phyloP scores from a whole-genome alignment of 1,284 basidiomycete species.

The Puccinia brachypodii region DNA sequence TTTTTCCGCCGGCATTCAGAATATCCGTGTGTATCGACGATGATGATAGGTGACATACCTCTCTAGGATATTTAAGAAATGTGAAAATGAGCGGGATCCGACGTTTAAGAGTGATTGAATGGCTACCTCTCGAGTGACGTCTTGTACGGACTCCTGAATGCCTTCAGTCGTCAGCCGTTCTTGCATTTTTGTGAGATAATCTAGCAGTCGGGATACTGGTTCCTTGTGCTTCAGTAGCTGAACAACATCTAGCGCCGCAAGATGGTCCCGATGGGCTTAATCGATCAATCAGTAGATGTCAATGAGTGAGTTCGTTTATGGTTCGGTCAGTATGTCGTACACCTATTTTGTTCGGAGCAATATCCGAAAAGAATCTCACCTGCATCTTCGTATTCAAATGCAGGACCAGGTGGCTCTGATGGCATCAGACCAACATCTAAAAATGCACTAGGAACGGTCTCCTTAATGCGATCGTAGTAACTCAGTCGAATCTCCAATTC shows the following conservation, averaged over 20 bases:
- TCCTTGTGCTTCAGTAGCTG: constrained; percentile 74
- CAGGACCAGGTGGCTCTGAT: constrained; percentile 74
- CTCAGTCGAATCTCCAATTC: constrained; percentile 88
- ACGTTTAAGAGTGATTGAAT: constrained; percentile 85
- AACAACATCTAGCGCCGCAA: constrained; percentile 76
- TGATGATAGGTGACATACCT: constrained; percentile 54
- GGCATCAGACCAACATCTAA: constrained; percentile 68
- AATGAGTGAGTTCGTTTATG: neutral
- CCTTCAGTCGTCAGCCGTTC: constrained; percentile 64
- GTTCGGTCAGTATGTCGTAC: neutral
- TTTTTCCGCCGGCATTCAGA: neutral
- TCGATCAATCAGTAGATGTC: neutral
- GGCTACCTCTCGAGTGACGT: constrained; percentile 73
- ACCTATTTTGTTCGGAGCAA: neutral
- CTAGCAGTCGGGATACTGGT: constrained; percentile 71
- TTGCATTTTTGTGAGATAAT: constrained; percentile 71
- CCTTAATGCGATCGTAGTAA: constrained; percentile 88
- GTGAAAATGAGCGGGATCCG: constrained; percentile 93
- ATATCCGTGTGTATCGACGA: neutral
- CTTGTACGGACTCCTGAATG: constrained; percentile 63
- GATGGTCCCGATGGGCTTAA: constrained; percentile 71
- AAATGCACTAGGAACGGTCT: constrained; percentile 81
- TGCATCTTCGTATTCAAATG: constrained; percentile 78
- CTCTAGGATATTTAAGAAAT: constrained; percentile 96
- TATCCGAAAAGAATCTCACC: constrained; percentile 59